These are phyloP conservation scores for Fusarium xylarioides DNA, from an alignment of 2,329 filamentous ascomycete genomes.

Conservation along the genomic window DNA sequence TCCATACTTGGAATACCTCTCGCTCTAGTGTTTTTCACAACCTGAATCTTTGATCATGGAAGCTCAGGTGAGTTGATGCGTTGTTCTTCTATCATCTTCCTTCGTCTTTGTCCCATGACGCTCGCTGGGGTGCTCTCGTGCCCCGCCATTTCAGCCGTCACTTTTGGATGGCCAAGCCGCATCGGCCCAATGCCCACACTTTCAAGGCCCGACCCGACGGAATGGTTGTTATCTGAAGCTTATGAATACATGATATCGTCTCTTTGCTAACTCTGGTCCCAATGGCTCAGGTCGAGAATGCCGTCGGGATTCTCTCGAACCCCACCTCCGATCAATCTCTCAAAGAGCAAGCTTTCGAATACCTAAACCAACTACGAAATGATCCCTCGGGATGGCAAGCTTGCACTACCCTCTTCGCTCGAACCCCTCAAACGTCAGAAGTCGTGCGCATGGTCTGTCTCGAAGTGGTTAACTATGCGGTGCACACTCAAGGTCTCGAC, in stretches of 20 bases:
- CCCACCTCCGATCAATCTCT: conserved; percentile 77
- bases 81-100: conserved; percentile 15
- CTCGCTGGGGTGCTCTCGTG: conserved; percentile 36
- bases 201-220: conserved; percentile 19
- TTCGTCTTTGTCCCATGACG: conserved; percentile 37
- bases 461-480: conserved; percentile 91
- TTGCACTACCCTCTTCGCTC: conserved; percentile 85
- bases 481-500: conserved; percentile 82
- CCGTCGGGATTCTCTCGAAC: conserved; percentile 93
- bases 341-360: conserved; percentile 85
- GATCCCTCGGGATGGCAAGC: conserved; percentile 91
- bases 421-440: conserved; percentile 78
- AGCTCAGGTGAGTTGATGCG: conserved; percentile 54
- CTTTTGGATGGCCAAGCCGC: conserved; percentile 29
- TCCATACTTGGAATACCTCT: conserved; percentile 26
- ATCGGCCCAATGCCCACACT: conserved; percentile 36
- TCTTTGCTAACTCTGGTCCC: conserved; percentile 23
- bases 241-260: neutral
- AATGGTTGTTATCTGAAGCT: conserved; percentile 20
- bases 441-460: conserved; percentile 89
- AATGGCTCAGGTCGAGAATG: conserved; percentile 79
- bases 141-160: conserved; percentile 43
- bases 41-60: conserved; percentile 53
- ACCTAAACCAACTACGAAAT: conserved; percentile 78
- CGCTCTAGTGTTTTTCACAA: conserved; percentile 12